Evolutionary conservation across 345 rosid genomes (phyloP).

Genomic region (Salix arbutifolia): DNA sequence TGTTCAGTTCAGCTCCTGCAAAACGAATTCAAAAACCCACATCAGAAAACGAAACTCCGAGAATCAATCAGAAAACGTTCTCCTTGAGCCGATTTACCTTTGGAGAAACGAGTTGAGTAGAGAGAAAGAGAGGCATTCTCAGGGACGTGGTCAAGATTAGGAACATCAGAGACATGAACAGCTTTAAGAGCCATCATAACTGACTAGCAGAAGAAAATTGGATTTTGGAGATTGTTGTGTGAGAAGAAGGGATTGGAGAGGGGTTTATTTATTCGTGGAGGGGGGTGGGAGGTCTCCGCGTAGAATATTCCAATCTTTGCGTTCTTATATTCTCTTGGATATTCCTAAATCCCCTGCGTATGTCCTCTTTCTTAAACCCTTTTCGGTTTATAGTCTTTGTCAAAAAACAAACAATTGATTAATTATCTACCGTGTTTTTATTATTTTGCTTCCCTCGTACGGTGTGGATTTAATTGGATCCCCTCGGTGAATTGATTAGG

Average conservation of each 20-base stretch:
- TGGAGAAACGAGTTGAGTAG: slow-evolving; percentile 35
- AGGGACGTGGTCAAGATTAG: slow-evolving; percentile 59
- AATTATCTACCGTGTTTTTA: too few relatives aligned
- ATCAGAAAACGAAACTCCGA: not conserved
- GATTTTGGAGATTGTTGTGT: not conserved
- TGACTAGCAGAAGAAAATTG: not conserved
- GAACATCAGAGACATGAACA: slow-evolving; percentile 79
- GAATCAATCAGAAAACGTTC: not conserved
- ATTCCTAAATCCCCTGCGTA: not conserved
- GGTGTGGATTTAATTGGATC: not conserved
- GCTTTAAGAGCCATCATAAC: slow-evolving; percentile 73
- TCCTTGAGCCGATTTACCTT: slow-evolving; percentile 12
- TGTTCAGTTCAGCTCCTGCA: slow-evolving; percentile 39
- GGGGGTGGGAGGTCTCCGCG: slow-evolving; percentile 2
- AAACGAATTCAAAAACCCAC: not conserved
- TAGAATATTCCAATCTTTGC: slow-evolving; percentile 21
- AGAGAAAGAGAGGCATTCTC: slow-evolving; percentile 44
- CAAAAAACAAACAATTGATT: not conserved
- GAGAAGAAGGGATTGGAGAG: not conserved
- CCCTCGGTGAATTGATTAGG: not conserved
- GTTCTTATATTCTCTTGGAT: slow-evolving; percentile 19
- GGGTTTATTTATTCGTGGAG: slow-evolving; percentile 11
- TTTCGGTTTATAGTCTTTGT: not conserved
- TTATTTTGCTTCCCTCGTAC: too few relatives aligned
- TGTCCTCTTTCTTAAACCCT: too few relatives aligned